Percentiles rank a stretch among this genome's conserved stretches.
phyloP scores from a whole-genome alignment of 2,329 filamentous ascomycete genomes.

The Blumeria graminis region DNA sequence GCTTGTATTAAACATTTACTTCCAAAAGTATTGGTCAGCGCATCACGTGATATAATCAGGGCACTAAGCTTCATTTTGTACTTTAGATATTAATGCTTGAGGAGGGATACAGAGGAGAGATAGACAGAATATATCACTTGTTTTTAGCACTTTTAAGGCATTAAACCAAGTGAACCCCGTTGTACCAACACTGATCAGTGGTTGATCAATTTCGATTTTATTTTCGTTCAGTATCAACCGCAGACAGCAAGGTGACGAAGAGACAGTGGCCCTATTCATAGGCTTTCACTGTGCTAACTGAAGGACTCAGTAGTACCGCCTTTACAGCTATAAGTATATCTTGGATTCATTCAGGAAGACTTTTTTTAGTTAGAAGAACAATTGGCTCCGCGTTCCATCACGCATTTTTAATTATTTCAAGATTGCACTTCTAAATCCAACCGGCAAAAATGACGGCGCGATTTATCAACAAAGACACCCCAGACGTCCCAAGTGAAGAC shows the following conservation, averaged over 20 bases:
- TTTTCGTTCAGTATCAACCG: neutral
- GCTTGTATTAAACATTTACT: too few species aligned
- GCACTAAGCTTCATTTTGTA: too few species aligned
- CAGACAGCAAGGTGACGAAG: neutral
- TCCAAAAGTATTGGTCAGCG: too few species aligned
- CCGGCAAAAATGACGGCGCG: neutral
- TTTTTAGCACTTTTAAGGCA: too few species aligned
- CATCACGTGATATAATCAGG: too few species aligned
- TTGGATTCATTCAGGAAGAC: neutral
- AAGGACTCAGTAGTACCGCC: neutral
- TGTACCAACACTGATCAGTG: neutral
- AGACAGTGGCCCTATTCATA: neutral
- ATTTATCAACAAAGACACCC: neutral
- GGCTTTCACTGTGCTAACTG: neutral
- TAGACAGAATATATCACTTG: too few species aligned
- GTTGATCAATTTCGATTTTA: neutral
- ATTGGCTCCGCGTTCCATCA: neutral
- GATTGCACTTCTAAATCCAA: neutral
- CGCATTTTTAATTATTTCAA: neutral
- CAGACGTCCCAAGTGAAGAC: neutral
- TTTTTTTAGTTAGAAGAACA: neutral
- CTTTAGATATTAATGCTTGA: too few species aligned
- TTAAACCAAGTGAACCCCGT: neutral
- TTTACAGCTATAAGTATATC: neutral
- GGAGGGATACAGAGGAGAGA: too few species aligned